Conservation (phyloP, 2,329 filamentous ascomycete genomes). For the Arthrobotrys musiformis region DNA sequence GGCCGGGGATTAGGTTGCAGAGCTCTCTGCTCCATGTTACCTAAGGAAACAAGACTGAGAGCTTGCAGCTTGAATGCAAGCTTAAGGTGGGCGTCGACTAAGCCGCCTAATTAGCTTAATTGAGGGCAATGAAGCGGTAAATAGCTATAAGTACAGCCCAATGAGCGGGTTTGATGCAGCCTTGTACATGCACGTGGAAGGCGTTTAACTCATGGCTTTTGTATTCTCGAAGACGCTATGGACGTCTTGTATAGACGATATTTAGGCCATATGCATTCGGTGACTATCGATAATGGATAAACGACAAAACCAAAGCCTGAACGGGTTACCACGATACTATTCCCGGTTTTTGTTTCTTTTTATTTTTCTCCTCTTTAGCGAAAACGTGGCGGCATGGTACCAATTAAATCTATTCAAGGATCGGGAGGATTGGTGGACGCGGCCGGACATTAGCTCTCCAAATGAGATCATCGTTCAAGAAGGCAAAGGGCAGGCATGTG, state of each 20-base stretch:
- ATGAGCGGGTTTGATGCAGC: not conserved
- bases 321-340: too few relatives aligned
- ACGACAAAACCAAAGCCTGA: not conserved
- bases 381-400: conserved; percentile 19
- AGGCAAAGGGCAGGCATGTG: not conserved
- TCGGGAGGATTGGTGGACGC: conserved; percentile 15
- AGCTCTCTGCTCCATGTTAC: too few relatives aligned
- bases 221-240: too few relatives aligned
- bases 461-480: not conserved
- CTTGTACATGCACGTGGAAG: not conserved
- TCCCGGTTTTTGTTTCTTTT: not conserved
- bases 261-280: not conserved
- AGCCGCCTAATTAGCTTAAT: too few relatives aligned
- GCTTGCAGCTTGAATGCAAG: too few relatives aligned
- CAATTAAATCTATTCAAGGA: conserved; percentile 15
- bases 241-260: not conserved
- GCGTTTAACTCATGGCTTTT: not conserved
- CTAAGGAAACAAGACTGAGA: too few relatives aligned
- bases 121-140: too few relatives aligned
- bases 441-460: not conserved
- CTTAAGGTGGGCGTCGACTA: too few relatives aligned
- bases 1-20: too few relatives aligned
- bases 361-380: not conserved
- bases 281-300: not conserved
- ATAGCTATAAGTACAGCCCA: too few relatives aligned